Evolutionary conservation across 2,329 filamentous ascomycete species (phyloP), one percentile per base, ranked within the genome.

Genomic region (Fusarium tricinctum): DNA sequence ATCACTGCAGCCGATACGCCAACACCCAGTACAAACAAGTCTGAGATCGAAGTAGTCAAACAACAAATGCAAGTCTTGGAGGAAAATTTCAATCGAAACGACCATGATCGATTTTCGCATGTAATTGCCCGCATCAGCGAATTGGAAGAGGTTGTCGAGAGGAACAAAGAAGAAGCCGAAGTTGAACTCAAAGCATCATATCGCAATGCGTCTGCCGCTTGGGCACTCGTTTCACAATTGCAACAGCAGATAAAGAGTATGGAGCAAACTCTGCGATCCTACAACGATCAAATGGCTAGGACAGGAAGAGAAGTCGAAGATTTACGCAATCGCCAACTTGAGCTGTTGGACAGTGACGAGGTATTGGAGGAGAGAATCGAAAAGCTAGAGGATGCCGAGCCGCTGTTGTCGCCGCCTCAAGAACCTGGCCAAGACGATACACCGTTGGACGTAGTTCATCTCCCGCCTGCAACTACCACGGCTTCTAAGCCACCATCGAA

Each of bases 331-430:
- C 79, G 84, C 22, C 80, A 87, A 53, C 79, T 85, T 53, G 83
- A 86, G 69, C 77, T 85, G 22, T 77, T 81, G 39, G 84, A 87
- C 56, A 81, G 83, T 69, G 80, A 84, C 58, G 80, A 86, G 71
- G 78, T 81, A 62, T 69, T 88, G 63, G 86, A 88, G 66, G 86
- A 88, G 71, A 83, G 84, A 40, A 80, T 88, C 40, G 85, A 86
- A 52, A 81, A 77, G 33, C 74, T 87, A 17, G 83, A 78, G 66
- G 71, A 53, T 48, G 54, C 69, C 19, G 64, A 73, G 45, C 61
- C 63, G 48, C 35, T 68, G n/a, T 61, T 64, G 38, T 74, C 73
- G 33, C 72, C 74, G 26, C 68, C 69, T 14, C 66, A 68, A 50
- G 73, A 76, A 15, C 50, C 61, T 38, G 38, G 56, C 17, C 52